Base-by-base conservation (phyloP, 495 filamentous ascomycete genomes). In the Evernia prunastri region DNA sequence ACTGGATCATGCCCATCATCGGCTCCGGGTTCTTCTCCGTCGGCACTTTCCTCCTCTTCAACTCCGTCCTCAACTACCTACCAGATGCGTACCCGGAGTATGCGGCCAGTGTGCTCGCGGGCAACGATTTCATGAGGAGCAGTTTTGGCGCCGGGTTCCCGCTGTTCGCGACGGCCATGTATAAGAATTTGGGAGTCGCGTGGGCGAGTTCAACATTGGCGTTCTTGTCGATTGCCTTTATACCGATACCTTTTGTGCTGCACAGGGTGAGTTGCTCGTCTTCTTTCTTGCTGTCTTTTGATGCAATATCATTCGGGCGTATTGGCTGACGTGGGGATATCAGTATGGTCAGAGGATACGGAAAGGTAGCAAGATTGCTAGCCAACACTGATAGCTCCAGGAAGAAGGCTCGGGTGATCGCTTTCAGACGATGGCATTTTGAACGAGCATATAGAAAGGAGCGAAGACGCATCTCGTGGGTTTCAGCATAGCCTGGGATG, bases 161-260 rank as follows among this genome's bases (percentile, higher is more conserved):
- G 0, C 70, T 83, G 0, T 81, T 82, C 61, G 78, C 79, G 17
- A 75, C 71, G 3, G 80, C 79, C 18, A 71, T 87, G 74, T 88
- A 84, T 60, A 78, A 83, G 56, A 83, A 81, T 58, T 70, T 88
- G 15, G 87, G 86, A 0, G 79, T 88, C 17, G 81, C 77, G 0
- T 87, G 86, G 74, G 87, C 84, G 2, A 84, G 80, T 42, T 81
- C 74, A 40, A 72, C 87, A 39, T 77, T 88, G n/a, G 87, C 79
- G 0, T 87, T 82, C 54, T 72, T 90, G 61, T 63, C 71, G 0
- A 66, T 78, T 17, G 53, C 72, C 6, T 76, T 78, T 59, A 68
- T 79, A 54, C 73, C 77, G 56, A 77, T 76, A 56, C 75, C 76
- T 31, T 73, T 76, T 56, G 45, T 77, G 7, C 39, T 78, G 45